Evolutionary conservation across 192 early-diverging fungal genomes (phyloP), one percentile per base, ranked within the genome.

Genomic region (Rhizoclosmatium globosum): DNA sequence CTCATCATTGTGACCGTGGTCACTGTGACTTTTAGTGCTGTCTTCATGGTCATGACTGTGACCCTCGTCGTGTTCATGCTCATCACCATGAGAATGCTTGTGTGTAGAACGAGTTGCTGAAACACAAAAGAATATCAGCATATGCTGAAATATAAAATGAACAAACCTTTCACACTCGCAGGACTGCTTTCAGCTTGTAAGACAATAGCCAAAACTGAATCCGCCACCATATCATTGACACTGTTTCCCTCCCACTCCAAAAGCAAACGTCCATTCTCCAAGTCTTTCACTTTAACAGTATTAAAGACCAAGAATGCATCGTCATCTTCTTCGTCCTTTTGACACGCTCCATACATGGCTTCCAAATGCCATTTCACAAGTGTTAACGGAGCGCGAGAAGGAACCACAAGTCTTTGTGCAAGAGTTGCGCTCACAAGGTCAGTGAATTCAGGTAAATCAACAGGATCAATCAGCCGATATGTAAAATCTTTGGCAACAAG

Each of bases 221-320:
- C 98, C 3, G 96, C 97, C 1, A 98, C 91, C 92, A 98, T 96
- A 82, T 99, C 98, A 74, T 95, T 97, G 79, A 97, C 90, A 41
- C 92, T 84, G 81, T 95, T 92, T 61, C 97, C 92, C 45, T 92
- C 89, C 98, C 98, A 99, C 81, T 97, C 96, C 31, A 99, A 81
- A 58, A 92, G 85, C 2, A 97, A 84, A 75, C 89, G 87, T 72
- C 91, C 46, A 15, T 42, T 85, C 23, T 86, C 82, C 79, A 89
- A 66, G 64, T 87, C 81, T 23, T 87, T 94, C 46, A 99, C 90
- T 69, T 91, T 91, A 6, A 99, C 91, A 0, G 91, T 87, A 67
- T 94, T 92, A 76, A 94, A 93, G 7, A 80, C 70, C 70, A 80
- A 15, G 74, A 70, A 80, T n/a, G 38, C 76, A 44, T 82, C 71